Evolutionary conservation across 768 basidiomycete species (phyloP).

Genomic region (Leccinum subtestaceum): DNA sequence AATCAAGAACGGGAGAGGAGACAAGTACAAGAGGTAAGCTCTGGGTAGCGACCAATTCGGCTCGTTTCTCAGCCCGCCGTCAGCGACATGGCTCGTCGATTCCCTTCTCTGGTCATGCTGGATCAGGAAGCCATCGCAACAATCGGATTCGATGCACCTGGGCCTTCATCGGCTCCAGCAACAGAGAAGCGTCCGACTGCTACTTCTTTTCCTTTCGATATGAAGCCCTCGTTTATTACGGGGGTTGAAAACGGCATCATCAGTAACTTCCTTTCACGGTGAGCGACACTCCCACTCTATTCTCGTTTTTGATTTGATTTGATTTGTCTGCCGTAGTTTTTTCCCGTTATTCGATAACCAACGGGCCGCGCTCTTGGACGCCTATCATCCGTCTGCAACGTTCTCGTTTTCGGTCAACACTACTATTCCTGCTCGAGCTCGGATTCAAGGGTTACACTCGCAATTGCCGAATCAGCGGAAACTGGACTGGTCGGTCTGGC

Average conservation of each 20-base stretch:
- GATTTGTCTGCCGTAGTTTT: slow-evolving; percentile 50
- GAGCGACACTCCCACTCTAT: slow-evolving; percentile 26
- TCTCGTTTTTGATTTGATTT: slow-evolving; percentile 5
- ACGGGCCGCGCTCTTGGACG: slow-evolving; percentile 61
- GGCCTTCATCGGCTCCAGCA: slow-evolving; percentile 43
- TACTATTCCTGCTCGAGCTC: slow-evolving; percentile 71
- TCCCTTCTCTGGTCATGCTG: slow-evolving; percentile 77
- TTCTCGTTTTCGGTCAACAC: slow-evolving; percentile 91
- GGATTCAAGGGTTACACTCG: slow-evolving; percentile 64
- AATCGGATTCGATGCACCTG: slow-evolving; percentile 76
- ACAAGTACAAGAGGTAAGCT: slow-evolving; percentile 67
- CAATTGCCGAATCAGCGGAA: slow-evolving; percentile 82
- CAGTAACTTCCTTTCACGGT: slow-evolving; percentile 78
- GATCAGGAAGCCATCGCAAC: slow-evolving; percentile 76
- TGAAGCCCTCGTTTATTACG: slow-evolving; percentile 70
- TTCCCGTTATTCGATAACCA: slow-evolving; percentile 82
- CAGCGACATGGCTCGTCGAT: slow-evolving; percentile 80
- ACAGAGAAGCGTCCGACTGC: slow-evolving; percentile 47
- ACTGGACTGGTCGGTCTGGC: slow-evolving; percentile 75
- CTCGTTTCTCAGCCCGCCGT: slow-evolving; percentile 7
- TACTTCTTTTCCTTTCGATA: slow-evolving; percentile 75
- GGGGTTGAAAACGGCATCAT: slow-evolving; percentile 70
- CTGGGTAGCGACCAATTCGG: not conserved
- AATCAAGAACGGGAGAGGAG: slow-evolving; percentile 51
- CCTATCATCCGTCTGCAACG: slow-evolving; percentile 83